Evolutionary conservation across 805 yeast genomes (phyloP), one percentile per base, ranked within the genome.

Genomic region (Isabelozyma heimii): DNA sequence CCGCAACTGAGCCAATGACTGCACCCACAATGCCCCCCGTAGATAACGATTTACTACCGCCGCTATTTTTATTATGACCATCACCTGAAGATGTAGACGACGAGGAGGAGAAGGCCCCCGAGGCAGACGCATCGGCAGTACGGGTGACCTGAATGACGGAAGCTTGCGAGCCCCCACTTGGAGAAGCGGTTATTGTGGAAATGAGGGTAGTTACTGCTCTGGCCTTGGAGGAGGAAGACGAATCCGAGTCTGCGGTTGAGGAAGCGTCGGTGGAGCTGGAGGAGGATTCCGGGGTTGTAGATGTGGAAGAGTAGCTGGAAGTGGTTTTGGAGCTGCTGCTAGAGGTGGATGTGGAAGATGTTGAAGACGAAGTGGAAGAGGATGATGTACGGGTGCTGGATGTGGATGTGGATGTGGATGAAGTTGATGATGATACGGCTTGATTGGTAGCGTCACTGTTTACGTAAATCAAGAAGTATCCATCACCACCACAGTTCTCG

Each of bases 21-120:
- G 67, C 68, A 8, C 79, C 79, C 4, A 71, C 77, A 44, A 73
- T 72, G 24, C 67, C 69, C 10, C 77, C 77, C 2, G 67, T 65
- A 2, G 74, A 66, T n/a, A 71, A 49, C 9, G 61, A 51, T 44
- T 53, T 53, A 14, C 42, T 45, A 26, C 46, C 37, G 8, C 35
- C 37, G 14, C 43, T 17, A 14, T 40, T 20, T 65, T 62, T n/a
- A 54, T 52, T 37, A 53, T 57, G 45, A 47, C 47, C 28, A 46
- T 45, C 10, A 60, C 54, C 20, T 3, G 63, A 49, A 1, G 57
- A 53, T 3, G 66, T 52, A 16, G 68, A 45, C 6, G 63, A 51
- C 5, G 59, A 43, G 14, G 64, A 40, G 1, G 61, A 47, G 4
- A 57, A 40, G 14, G 54, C 44, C n/a, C 60, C 47, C 2, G 58